These are phyloP conservation scores for Albophoma yamanashiensis DNA, from an alignment of 2,329 filamentous ascomycete species.

Conservation along the genomic window DNA sequence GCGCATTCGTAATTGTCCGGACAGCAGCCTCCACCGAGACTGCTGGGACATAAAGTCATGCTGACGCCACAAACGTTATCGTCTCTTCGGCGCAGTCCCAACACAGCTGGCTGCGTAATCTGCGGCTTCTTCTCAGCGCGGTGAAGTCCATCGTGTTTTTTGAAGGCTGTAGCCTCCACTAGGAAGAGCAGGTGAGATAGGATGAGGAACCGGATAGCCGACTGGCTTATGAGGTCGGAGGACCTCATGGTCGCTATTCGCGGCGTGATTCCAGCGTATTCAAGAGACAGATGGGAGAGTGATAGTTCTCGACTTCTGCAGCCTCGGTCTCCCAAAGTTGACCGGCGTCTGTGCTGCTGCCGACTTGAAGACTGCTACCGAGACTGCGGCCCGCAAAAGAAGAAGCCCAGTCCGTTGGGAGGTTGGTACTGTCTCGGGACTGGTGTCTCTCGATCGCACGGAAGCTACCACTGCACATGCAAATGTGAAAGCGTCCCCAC, in stretches of 20 bases:
- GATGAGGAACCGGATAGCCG: not conserved
- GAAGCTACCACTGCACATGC: not conserved
- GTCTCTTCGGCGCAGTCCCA: slow-evolving; percentile 4
- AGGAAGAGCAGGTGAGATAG: not conserved
- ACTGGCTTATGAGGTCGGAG: not conserved
- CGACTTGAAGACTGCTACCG: not conserved
- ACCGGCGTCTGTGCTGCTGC: not conserved
- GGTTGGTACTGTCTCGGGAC: not conserved
- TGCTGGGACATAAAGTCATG: slow-evolving; percentile 23
- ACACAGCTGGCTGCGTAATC: not conserved
- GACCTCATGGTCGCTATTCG: not conserved
- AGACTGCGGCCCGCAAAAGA: too few species aligned
- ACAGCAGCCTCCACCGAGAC: slow-evolving; percentile 35
- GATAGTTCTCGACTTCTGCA: not conserved
- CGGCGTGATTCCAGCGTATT: not conserved
- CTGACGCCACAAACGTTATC: slow-evolving; percentile 13
- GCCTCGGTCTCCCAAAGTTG: not conserved
- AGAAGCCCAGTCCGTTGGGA: not conserved
- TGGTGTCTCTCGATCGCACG: not conserved
- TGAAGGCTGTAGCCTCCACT: slow-evolving; percentile 14
- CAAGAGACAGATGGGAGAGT: not conserved
- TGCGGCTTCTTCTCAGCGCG: slow-evolving; percentile 16
- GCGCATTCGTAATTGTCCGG: slow-evolving; percentile 37
- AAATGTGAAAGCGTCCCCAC: not conserved
- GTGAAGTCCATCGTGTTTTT: slow-evolving; percentile 18